Conservation (phyloP, 176 grass and related monocot genomes). For the Oryza australiensis region DNA sequence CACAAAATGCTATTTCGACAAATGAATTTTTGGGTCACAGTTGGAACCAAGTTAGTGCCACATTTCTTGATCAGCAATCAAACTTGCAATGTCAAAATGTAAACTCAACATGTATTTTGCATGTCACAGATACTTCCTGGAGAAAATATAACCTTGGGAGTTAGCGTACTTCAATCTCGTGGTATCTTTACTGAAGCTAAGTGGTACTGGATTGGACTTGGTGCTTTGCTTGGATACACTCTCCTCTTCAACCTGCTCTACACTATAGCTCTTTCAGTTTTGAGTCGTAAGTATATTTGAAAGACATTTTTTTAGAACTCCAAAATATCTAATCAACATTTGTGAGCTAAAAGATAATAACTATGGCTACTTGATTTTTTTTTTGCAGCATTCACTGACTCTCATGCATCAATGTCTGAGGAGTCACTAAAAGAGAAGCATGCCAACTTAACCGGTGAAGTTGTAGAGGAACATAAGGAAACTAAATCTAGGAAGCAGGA, state of each 20-base stretch:
- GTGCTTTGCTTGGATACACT: conserved; percentile 74
- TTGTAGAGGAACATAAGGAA: conserved; percentile 45
- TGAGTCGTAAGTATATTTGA: conserved; percentile 69
- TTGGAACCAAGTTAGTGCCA: conserved; percentile 61
- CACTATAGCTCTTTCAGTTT: conserved; percentile 62
- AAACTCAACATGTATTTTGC: conserved; percentile 27
- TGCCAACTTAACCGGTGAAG: conserved; percentile 72
- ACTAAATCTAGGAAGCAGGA: conserved; percentile 53
- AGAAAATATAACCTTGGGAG: conserved; percentile 50
- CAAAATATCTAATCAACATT: conserved; percentile 22
- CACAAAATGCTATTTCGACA: conserved; percentile 71
- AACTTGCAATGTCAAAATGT: conserved; percentile 14
- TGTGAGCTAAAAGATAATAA: conserved; percentile 26
- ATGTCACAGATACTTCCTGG: conserved; percentile 42
- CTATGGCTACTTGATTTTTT: background rate
- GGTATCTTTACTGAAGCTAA: conserved; percentile 73
- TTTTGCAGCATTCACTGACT: conserved; percentile 64
- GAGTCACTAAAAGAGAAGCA: conserved; percentile 77
- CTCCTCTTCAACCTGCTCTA: conserved; percentile 82
- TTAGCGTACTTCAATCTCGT: conserved; percentile 48
- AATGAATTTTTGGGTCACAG: conserved; percentile 75
- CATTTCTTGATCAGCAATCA: conserved; percentile 14
- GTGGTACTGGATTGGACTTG: conserved; percentile 87
- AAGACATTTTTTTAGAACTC: conserved; percentile 28
- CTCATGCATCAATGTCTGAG: conserved; percentile 68